A percentile compares a stretch with the other conserved stretches of the same genome.
These are phyloP conservation scores for Cytidiella melzeri DNA, from an alignment of 768 basidiomycete genomes.

Conservation along the genomic window DNA sequence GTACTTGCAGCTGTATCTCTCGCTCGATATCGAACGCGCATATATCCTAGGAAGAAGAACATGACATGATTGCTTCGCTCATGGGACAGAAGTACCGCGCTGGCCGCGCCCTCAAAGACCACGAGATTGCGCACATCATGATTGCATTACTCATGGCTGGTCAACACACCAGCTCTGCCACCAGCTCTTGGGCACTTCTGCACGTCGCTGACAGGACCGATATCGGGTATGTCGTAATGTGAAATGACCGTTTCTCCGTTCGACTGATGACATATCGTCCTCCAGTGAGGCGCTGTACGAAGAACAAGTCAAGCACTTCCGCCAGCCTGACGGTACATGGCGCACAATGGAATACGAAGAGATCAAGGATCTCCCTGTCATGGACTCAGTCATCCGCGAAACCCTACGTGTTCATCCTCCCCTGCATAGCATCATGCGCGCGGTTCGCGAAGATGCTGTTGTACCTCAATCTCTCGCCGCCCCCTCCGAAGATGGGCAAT, in stretches of 20 bases:
- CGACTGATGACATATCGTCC: slow-evolving; percentile 5
- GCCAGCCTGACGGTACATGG: slow-evolving; percentile 73
- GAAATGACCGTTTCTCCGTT: neutral
- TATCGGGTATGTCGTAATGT: slow-evolving; percentile 58
- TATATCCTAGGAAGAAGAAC: slow-evolving; percentile 46
- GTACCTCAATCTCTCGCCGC: slow-evolving; percentile 78
- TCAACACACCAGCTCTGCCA: slow-evolving; percentile 95
- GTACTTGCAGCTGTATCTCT: neutral
- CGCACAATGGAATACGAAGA: slow-evolving; percentile 82
- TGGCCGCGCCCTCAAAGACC: slow-evolving; percentile 72
- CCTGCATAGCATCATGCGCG: slow-evolving; percentile 92
- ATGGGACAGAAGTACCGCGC: slow-evolving; percentile 78
- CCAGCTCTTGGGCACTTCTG: slow-evolving; percentile 84
- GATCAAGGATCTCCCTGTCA: slow-evolving; percentile 71
- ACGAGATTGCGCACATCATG: slow-evolving; percentile 96
- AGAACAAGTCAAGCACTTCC: slow-evolving; percentile 83
- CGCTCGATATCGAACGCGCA: neutral
- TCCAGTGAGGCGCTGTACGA: slow-evolving; percentile 74
- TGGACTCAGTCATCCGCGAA: slow-evolving; percentile 90
- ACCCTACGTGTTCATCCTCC: slow-evolving; percentile 92
- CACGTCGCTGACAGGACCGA: slow-evolving; percentile 76
- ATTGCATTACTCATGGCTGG: slow-evolving; percentile 99
- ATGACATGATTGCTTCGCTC: slow-evolving; percentile 91
- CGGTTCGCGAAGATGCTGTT: slow-evolving; percentile 78
- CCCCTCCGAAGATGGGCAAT: slow-evolving; percentile 65